These are phyloP conservation scores for Simmondsia chinensis DNA, from an alignment of 148 eudicot species.

Conservation along the genomic window DNA sequence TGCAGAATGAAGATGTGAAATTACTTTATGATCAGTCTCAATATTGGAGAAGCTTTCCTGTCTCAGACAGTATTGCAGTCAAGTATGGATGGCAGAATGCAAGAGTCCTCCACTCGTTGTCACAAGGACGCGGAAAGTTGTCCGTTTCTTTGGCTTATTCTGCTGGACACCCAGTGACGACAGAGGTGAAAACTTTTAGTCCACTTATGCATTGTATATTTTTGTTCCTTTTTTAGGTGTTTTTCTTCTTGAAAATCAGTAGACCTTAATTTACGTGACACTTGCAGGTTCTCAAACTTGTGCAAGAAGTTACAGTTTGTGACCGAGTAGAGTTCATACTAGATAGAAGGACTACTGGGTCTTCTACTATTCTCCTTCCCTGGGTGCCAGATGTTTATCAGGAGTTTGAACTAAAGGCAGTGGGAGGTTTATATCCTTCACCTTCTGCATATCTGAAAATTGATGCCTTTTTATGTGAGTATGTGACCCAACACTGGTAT, in stretches of 20 bases:
- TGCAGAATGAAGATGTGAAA: conserved; percentile 65
- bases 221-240: not conserved
- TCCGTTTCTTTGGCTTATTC: conserved; percentile 57
- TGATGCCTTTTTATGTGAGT: conserved; percentile 2
- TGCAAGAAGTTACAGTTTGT: conserved; percentile 88
- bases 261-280: no score
- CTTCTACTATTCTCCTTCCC: conserved; percentile 55
- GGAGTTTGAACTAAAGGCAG: conserved; percentile 63
- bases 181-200: conserved; percentile 43
- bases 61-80: conserved; percentile 32
- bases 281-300: conserved; percentile 54
- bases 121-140: conserved; percentile 68
- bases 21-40: conserved; percentile 52
- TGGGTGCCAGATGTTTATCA: conserved; percentile 74
- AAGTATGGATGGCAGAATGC: conserved; percentile 37
- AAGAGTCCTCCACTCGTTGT: conserved; percentile 46
- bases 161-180: conserved; percentile 31
- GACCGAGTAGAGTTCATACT: conserved; percentile 41
- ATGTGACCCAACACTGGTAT: conserved; percentile 6
- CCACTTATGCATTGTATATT: not conserved
- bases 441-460: conserved; percentile 3
- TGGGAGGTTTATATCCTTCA: conserved; percentile 46
- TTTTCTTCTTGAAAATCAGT: no score
- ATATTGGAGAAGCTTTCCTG: conserved; percentile 46
- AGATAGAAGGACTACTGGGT: conserved; percentile 17